These are phyloP conservation scores for Fistulinella staudtii DNA, from an alignment of 1,284 basidiomycete genomes.

Conservation along the genomic window DNA sequence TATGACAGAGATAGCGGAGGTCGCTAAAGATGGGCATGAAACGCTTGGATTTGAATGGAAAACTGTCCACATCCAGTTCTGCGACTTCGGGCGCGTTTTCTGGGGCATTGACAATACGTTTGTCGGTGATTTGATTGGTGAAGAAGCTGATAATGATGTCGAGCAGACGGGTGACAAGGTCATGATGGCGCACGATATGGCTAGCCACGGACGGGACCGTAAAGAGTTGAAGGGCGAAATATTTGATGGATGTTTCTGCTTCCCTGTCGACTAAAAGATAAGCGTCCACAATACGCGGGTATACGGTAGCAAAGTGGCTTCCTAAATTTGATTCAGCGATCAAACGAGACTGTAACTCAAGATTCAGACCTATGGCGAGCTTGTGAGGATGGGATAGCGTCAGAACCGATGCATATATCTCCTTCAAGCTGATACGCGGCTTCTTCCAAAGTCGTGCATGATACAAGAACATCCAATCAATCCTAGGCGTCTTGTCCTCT, in stretches of 20 bases:
- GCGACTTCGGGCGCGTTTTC: slow-evolving; percentile 18
- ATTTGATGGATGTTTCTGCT: slow-evolving; percentile 89
- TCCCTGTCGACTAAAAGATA: slow-evolving; percentile 91
- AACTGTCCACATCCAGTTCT: slow-evolving; percentile 73
- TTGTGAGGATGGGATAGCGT: slow-evolving; percentile 74
- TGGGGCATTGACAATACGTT: slow-evolving; percentile 54
- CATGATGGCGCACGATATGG: slow-evolving; percentile 73
- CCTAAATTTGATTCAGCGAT: slow-evolving; percentile 49
- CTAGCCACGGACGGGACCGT: slow-evolving; percentile 82
- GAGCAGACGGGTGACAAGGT: slow-evolving; percentile 73
- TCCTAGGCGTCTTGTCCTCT: slow-evolving; percentile 50
- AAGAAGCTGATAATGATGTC: slow-evolving; percentile 85
- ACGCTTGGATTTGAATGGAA: slow-evolving; percentile 89
- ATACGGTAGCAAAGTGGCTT: slow-evolving; percentile 79
- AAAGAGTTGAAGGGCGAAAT: slow-evolving; percentile 87
- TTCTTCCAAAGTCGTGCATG: slow-evolving; percentile 84
- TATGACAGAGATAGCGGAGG: slow-evolving; percentile 75
- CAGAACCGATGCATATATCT: slow-evolving; percentile 77
- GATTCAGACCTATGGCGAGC: slow-evolving; percentile 59
- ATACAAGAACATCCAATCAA: slow-evolving; percentile 75
- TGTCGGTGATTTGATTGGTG: slow-evolving; percentile 75
- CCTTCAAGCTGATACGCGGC: slow-evolving; percentile 74
- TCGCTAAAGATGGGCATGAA: slow-evolving; percentile 90
- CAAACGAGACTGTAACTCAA: not conserved
- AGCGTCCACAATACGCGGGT: slow-evolving; percentile 83